These are phyloP conservation scores for Aspergillus sp. DNA, from an alignment of 2,329 filamentous ascomycete species.

Conservation along the genomic window DNA sequence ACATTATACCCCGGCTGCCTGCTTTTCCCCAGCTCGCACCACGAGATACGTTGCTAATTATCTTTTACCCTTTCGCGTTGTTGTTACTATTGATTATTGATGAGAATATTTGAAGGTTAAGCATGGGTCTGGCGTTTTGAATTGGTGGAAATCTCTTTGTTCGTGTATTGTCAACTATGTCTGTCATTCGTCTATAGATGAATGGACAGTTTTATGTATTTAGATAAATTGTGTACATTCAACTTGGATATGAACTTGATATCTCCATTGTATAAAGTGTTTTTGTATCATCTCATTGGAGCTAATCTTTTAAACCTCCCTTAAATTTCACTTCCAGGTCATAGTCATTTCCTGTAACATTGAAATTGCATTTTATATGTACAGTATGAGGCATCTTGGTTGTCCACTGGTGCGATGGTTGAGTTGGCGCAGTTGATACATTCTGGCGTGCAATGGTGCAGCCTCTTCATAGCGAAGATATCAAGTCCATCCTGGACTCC, in stretches of 20 bases:
- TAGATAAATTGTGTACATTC: slow-evolving; percentile 16
- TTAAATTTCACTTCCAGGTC: too few species aligned
- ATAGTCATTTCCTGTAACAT: too few species aligned
- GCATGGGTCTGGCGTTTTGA: slow-evolving; percentile 31
- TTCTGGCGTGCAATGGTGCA: too few species aligned
- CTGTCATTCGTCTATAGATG: slow-evolving; percentile 6
- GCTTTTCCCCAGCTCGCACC: slow-evolving; percentile 9
- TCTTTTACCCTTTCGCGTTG: slow-evolving; percentile 13
- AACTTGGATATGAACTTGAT: slow-evolving; percentile 9
- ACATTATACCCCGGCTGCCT: slow-evolving; percentile 15
- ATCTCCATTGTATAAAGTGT: background rate
- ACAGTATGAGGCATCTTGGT: too few species aligned
- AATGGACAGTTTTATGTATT: slow-evolving; percentile 11
- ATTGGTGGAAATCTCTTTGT: slow-evolving; percentile 12
- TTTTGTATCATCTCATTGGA: too few species aligned
- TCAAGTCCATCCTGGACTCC: too few species aligned
- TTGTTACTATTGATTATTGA: slow-evolving; percentile 21
- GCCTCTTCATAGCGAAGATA: too few species aligned
- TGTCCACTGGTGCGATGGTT: too few species aligned
- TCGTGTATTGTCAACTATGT: slow-evolving; percentile 4
- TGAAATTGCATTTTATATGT: too few species aligned
- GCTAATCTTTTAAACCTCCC: too few species aligned
- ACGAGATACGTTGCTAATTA: slow-evolving; percentile 22
- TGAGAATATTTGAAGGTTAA: slow-evolving; percentile 26
- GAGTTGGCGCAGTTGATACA: too few species aligned